phyloP scores from a whole-genome alignment of 2,329 filamentous ascomycete genomes.

The Aspergillus transmontanensis region DNA sequence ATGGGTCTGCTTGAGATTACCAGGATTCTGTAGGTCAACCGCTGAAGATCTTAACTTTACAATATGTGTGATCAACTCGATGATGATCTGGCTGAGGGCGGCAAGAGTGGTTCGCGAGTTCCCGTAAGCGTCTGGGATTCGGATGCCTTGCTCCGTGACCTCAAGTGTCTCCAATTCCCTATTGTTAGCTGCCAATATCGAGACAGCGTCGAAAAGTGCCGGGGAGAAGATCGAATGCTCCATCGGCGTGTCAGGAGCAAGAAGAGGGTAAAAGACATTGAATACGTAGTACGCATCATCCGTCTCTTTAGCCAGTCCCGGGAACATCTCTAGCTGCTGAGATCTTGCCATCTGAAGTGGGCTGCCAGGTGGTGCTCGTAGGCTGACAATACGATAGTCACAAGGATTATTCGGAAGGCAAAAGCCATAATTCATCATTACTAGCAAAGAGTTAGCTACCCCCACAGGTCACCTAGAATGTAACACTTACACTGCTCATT shows the following conservation, averaged over 20 bases:
- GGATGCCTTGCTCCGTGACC: conserved; percentile 34
- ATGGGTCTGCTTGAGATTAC: conserved; percentile 43
- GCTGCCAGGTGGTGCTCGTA: conserved; percentile 42
- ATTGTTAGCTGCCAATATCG: conserved; percentile 44
- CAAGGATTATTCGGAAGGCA: conserved; percentile 46
- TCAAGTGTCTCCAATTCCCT: conserved; percentile 41
- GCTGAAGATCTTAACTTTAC: conserved; percentile 34
- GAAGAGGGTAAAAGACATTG: conserved; percentile 47
- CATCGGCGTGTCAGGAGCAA: conserved; percentile 34
- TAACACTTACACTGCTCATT: conserved; percentile 62
- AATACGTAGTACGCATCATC: conserved; percentile 49
- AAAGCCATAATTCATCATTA: conserved; percentile 52
- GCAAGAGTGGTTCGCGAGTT: conserved; percentile 41
- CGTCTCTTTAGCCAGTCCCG: conserved; percentile 28
- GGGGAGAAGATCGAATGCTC: conserved; percentile 48
- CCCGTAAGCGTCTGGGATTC: conserved; percentile 34
- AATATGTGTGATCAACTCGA: conserved; percentile 45
- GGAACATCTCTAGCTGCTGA: conserved; percentile 37
- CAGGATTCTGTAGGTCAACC: conserved; percentile 31
- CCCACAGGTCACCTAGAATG: background rate
- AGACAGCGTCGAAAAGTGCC: conserved; percentile 45
- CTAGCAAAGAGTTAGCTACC: conserved; percentile 23
- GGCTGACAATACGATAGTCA: conserved; percentile 46
- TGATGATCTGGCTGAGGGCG: conserved; percentile 45
- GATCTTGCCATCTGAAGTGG: conserved; percentile 40